Evolutionary conservation across 371 early-diverging fungal species (phyloP), one percentile per base, ranked within the genome.

Genomic region (Mortierella sp.): DNA sequence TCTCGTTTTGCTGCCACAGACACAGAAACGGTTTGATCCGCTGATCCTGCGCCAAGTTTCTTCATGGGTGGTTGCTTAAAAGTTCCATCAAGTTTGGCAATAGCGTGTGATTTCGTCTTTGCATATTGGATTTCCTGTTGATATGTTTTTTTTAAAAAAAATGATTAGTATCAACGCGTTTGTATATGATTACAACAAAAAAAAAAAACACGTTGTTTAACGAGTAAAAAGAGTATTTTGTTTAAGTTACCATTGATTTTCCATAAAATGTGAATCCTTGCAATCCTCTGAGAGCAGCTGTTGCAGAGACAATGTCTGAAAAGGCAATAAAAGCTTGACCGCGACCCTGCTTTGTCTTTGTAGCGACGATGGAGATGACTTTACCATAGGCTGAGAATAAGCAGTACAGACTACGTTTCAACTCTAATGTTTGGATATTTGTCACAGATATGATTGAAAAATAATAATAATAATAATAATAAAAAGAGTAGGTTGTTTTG

Each of bases 321-420:
- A 95, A 97, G 22, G 93, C 96, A 43, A 98, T 84, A 79, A 96
- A 97, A 1, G 98, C 98, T 84, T 98, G 98, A 37, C 97, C 97
- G 23, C 97, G 93, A 89, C 92, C 91, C 64, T 89, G 90, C 43
- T 79, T 73, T 3, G 92, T 91, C 82, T 93, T 93, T 68, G 87
- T 83, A 22, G 96, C 93, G 12, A 94, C 93, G 42, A 98, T 91
- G 72, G 96, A 96, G 32, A 97, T 69, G 43, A 98, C 88, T 51
- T 87, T 85, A 35, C 98, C 98, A 82, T 92, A 92, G 17, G 91
- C 87, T 22, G 91, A 86, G 78, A 96, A 96, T 35, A 95, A 83
- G 59, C 86, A 84, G 85, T 95, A 95, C 29, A 96, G 83, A 13
- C 87, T 86, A 40, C 84, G 80, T 74, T 89, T 89, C 64, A 96